Conservation (phyloP, 192 early-diverging fungal genomes). For the Umbelopsis ramanniana region DNA sequence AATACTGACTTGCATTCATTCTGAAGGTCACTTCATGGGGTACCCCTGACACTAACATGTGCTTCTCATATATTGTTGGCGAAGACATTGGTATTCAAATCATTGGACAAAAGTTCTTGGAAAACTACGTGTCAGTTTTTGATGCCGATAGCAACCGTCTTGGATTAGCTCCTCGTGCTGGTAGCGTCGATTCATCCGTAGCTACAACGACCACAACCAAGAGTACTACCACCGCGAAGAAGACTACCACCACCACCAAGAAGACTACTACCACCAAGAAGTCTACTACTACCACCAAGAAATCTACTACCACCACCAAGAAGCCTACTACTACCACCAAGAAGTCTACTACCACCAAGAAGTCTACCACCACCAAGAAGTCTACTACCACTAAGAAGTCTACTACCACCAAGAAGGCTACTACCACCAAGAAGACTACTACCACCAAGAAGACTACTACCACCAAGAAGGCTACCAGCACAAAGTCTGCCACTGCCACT, state of each 20-base stretch:
- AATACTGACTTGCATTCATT: no score
- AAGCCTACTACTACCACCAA: not conserved
- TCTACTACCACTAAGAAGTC: not conserved
- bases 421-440: not conserved
- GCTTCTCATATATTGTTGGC: conserved; percentile 15
- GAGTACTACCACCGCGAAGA: no score
- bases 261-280: not conserved
- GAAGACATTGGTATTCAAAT: conserved; percentile 21
- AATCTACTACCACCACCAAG: not conserved
- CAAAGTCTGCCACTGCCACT: not conserved
- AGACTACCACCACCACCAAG: not conserved
- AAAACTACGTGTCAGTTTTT: conserved; percentile 54
- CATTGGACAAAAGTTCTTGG: conserved; percentile 59
- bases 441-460: conserved; percentile 7
- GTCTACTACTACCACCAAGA: not conserved
- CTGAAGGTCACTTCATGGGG: not conserved
- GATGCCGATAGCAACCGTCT: conserved; percentile 21
- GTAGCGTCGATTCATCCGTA: not conserved
- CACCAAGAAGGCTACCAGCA: not conserved
- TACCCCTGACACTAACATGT: not conserved
- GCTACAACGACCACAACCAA: not conserved
- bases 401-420: not conserved
- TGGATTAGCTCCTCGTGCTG: conserved; percentile 15
- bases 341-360: conserved; percentile 1
- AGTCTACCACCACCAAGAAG: not conserved